Percentiles rank a stretch among this genome's conserved stretches.
phyloP scores from a whole-genome alignment of 2,329 filamentous ascomycete species.

The Fusarium albosuccineum region DNA sequence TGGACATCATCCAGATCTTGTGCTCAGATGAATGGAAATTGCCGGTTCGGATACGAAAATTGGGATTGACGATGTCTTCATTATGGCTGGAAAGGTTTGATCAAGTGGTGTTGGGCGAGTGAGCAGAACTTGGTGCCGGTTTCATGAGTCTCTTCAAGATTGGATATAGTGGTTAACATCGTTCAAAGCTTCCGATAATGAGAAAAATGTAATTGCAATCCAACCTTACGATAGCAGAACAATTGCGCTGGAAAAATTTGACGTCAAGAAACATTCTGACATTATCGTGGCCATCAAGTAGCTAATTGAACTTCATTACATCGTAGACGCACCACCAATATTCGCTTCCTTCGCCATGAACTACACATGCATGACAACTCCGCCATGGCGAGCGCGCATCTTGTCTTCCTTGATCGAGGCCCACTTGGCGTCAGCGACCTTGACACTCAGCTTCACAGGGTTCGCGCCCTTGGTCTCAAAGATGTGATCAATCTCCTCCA shows the following conservation, averaged over 20 bases:
- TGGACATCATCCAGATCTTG: background rate
- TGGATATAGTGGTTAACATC: no score
- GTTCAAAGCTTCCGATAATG: no score
- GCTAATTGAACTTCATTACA: background rate
- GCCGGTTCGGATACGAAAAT: no score
- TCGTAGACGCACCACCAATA: background rate
- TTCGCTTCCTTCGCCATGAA: background rate
- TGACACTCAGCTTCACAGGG: conserved; percentile 27
- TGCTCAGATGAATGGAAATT: no score
- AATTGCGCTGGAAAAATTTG: background rate
- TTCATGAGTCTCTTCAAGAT: no score
- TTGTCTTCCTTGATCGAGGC: conserved; percentile 29
- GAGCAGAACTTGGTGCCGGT: no score
- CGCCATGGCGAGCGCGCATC: conserved; percentile 4
- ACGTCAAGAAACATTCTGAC: background rate
- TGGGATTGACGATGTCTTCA: no score
- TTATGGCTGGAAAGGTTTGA: background rate
- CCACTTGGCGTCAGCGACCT: conserved; percentile 33
- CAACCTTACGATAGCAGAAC: no score
- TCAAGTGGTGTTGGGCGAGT: background rate
- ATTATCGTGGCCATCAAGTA: background rate
- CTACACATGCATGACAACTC: background rate
- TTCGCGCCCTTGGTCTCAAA: conserved; percentile 38
- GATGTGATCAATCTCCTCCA: conserved; percentile 43
- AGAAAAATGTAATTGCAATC: no score